phyloP scores from a whole-genome alignment of 331 rosid species.

The Acacia concinna region DNA sequence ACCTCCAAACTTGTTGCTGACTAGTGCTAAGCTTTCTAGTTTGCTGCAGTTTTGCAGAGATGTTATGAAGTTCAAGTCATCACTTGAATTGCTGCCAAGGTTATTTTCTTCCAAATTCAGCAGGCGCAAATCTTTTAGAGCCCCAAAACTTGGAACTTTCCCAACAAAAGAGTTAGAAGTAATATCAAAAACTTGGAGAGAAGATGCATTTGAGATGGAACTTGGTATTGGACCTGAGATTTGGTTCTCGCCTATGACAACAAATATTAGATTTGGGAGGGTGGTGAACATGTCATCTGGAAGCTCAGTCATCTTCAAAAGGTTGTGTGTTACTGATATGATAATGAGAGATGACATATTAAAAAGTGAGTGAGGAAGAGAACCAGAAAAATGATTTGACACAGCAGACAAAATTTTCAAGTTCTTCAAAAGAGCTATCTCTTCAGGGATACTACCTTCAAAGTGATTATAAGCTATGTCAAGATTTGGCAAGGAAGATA shows the following conservation, averaged over 20 bases:
- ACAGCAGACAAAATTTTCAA: neutral
- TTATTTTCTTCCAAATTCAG: neutral
- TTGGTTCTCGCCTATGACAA: neutral
- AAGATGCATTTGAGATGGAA: constrained; percentile 37
- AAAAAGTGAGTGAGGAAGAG: constrained; percentile 27
- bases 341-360: constrained; percentile 12
- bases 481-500: neutral
- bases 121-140: neutral
- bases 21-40: neutral
- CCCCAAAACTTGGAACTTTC: neutral
- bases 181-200: neutral
- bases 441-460: neutral
- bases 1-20: neutral
- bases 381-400: neutral
- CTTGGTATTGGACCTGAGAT: constrained; percentile 30
- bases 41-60: neutral
- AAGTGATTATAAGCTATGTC: neutral
- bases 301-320: constrained; percentile 21
- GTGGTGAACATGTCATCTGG: constrained; percentile 26
- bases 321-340: neutral
- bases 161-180: neutral
- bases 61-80: constrained; percentile 6
- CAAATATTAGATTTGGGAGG: constrained; percentile 9
- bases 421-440: neutral
- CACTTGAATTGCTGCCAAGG: neutral